phyloP scores from a whole-genome alignment of 2,329 filamentous ascomycete genomes.

The Aspergillus pseudonomiae region DNA sequence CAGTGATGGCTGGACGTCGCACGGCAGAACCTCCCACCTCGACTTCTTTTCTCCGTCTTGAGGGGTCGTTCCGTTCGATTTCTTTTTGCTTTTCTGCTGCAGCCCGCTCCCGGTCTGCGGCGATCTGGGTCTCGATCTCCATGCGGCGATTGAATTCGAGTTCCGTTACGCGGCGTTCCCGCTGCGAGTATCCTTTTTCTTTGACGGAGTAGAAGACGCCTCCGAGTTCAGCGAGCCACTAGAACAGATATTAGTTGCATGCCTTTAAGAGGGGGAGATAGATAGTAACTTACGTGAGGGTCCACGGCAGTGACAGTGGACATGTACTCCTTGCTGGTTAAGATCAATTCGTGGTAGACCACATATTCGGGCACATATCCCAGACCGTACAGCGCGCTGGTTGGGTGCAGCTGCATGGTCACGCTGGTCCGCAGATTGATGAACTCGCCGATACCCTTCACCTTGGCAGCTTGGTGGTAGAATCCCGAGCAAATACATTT shows the following conservation, averaged over 20 bases:
- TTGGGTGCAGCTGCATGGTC: slow-evolving; percentile 91
- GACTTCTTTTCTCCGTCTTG: slow-evolving; percentile 38
- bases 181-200: slow-evolving; percentile 91
- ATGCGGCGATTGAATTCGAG: slow-evolving; percentile 89
- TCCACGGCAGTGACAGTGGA: slow-evolving; percentile 95
- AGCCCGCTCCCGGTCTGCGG: slow-evolving; percentile 72
- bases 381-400: slow-evolving; percentile 85
- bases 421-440: slow-evolving; percentile 94
- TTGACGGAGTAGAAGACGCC: slow-evolving; percentile 97
- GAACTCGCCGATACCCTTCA: slow-evolving; percentile 96
- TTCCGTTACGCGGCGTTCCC: slow-evolving; percentile 85
- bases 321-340: slow-evolving; percentile 98
- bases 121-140: slow-evolving; percentile 93
- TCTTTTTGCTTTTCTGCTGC: slow-evolving; percentile 44
- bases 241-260: slow-evolving; percentile 5
- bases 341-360: slow-evolving; percentile 95
- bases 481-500: slow-evolving; percentile 98
- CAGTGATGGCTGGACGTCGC: slow-evolving; percentile 34
- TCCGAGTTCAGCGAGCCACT: slow-evolving; percentile 92
- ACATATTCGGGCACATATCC: slow-evolving; percentile 97
- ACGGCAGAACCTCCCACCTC: slow-evolving; percentile 43
- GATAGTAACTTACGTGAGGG: slow-evolving; percentile 62
- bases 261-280: background rate
- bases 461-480: slow-evolving; percentile 95
- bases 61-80: slow-evolving; percentile 38